Base-by-base conservation (phyloP, 2,329 filamentous ascomycete genomes). In the Cryphonectria nitschkei region DNA sequence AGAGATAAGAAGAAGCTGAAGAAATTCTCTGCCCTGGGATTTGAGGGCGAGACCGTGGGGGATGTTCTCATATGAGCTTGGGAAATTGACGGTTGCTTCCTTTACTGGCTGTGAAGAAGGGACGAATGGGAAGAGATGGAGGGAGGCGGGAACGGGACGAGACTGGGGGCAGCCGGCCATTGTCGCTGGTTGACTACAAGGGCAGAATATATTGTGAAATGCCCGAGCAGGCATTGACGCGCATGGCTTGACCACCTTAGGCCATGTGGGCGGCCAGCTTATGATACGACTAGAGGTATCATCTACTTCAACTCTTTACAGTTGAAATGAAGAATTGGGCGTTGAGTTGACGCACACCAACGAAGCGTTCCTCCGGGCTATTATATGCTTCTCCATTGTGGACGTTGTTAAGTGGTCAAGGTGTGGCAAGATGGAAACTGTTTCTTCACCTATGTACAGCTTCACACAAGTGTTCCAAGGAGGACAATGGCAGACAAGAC, bases 31-130 rank as follows among this genome's bases (percentile, higher is more conserved):
- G 89, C 88, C 56, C 85, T 96, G 63, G 95, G 95, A 1, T 98
- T 98, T 77, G 95, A 97, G 81, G 92, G 92, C 39, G 94, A 97
- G 83, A 92, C 92, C 75, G 85, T 90, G 71, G 93, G 92, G 22
- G 93, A 96, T 79, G 86, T 92, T 54, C 80, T 95, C 46, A 85
- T 93, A 75, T 94, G 82, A 85, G 74, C 32, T 68, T 43, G 43
- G 46, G 43, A 60, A 11, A 54, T 52, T 9, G 63, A 37, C 14
- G 61, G 11, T 26, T 39, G 43, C 9, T 16, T 34, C 26, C 26
- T 50, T 65, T 14, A 34, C n/a, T 70, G 72, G 65, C 72, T 74
- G 65, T 68, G 61, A 22, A 50, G 3, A 19, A 22, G 43, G 4
- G 46, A 7, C 11, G 19, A 7, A 22, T 22, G 43, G 46, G 46